These are phyloP conservation scores for Cryomyces minteri DNA, from an alignment of 495 filamentous ascomycete species.

Conservation along the genomic window DNA sequence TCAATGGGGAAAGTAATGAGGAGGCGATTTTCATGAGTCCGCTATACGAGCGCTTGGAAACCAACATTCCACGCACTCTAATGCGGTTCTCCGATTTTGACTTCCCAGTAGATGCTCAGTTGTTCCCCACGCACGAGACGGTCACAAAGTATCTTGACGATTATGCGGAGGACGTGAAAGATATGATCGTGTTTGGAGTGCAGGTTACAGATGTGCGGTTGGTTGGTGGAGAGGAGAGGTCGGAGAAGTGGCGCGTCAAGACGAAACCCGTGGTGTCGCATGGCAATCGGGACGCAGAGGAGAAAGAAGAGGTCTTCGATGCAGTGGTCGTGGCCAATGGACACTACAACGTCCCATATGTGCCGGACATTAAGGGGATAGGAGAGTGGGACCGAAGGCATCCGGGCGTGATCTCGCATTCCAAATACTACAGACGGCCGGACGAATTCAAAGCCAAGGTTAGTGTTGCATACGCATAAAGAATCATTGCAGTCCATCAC, in stretches of 20 bases:
- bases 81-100: conserved; percentile 63
- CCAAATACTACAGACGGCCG: conserved; percentile 56
- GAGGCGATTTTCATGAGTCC: conserved; percentile 40
- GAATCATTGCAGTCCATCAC: neutral
- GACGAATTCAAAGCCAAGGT: conserved; percentile 24
- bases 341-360: conserved; percentile 54
- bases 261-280: conserved; percentile 5
- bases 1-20: conserved; percentile 2
- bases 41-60: conserved; percentile 63
- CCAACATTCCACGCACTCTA: conserved; percentile 68
- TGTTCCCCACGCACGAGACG: conserved; percentile 51
- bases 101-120: conserved; percentile 40
- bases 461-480: neutral
- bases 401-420: conserved; percentile 54
- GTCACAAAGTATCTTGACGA: conserved; percentile 56
- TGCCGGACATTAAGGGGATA: conserved; percentile 47
- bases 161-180: conserved; percentile 46
- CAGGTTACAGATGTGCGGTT: conserved; percentile 33
- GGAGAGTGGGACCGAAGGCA: conserved; percentile 35
- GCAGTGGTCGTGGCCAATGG: conserved; percentile 73
- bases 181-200: conserved; percentile 35
- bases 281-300: conserved; percentile 17
- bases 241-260: conserved; percentile 33
- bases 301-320: conserved; percentile 32
- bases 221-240: conserved; percentile 5